Base-by-base conservation (phyloP, 2,329 filamentous ascomycete species). In the Aspergillus ochraceus region DNA sequence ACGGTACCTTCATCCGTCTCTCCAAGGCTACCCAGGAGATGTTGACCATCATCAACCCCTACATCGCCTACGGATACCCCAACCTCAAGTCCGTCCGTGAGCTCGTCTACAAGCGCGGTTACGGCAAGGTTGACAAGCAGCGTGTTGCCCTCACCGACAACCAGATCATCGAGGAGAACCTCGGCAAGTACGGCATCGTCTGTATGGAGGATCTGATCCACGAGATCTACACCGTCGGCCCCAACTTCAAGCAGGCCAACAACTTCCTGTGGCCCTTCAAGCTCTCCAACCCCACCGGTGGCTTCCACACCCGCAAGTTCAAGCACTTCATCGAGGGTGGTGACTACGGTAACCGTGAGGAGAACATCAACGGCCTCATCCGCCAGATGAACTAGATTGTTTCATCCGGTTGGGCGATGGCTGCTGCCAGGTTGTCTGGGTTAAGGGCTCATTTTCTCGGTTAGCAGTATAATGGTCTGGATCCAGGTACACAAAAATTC, bases 191-290 rank as follows among this genome's bases (percentile, higher is more conserved):
- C 84, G 95, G 93, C 81, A 97, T 99, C 76, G 92, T 99, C 85
- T 99, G 95, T 80, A 92, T 98, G 81, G 95, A 99, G 86, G 95
- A 99, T 84, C 84, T 99, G 71, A 93, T 99, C 82, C 95, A 99
- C 87, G 95, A 99, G 87, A 97, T 96, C 84, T 94, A 88, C 88
- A 96, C 93, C 61, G 95, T 98, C 70, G 94, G 95, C 79, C 94
- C 94, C 85, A 98, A 98, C 89, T 96, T 95, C 90, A 98, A 97
- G 90, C 93, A 97, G 86, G 92, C 91, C 76, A 88, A 89, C 85
- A 99, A 98, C 90, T 98, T 98, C 89, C 84, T 98, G 71, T 99
- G 95, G 95, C 95, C 95, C 78, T 99, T 99, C 89, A 98, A 99
- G 90, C 90, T 99, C 71, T 92, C 88, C 88, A 97, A 96, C 88